These are phyloP conservation scores for Pseudogymnoascus sp. DNA, from an alignment of 2,329 filamentous ascomycete genomes.

Conservation along the genomic window DNA sequence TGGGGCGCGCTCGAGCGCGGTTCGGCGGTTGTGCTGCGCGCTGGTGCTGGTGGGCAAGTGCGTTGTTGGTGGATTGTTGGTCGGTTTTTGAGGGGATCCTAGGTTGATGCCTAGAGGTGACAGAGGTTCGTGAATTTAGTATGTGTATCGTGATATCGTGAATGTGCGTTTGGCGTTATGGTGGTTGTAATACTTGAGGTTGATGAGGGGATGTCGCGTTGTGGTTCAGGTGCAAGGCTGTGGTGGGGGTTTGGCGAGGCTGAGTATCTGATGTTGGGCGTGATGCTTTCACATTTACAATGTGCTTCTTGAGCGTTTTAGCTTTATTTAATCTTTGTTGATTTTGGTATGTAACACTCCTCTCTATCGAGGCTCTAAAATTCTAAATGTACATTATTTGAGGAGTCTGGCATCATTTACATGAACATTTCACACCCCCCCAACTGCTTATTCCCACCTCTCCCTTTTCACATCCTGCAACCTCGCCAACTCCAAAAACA, in stretches of 20 bases:
- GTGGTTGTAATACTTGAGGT: not conserved
- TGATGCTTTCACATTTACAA: not conserved
- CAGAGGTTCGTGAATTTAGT: not conserved
- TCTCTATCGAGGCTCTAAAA: not conserved
- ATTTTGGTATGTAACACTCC: too few relatives aligned
- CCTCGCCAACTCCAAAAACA: slow-evolving; percentile 57
- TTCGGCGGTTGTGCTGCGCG: not conserved
- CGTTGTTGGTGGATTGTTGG: not conserved
- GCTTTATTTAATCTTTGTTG: too few relatives aligned
- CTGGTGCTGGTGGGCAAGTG: not conserved
- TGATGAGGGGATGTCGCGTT: not conserved
- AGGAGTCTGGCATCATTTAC: not conserved
- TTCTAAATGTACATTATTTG: not conserved
- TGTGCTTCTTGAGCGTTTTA: not conserved
- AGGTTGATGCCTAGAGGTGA: not conserved
- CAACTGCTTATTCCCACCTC: not conserved
- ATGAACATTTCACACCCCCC: not conserved
- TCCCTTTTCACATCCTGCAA: slow-evolving; percentile 34
- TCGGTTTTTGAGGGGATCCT: too few relatives aligned
- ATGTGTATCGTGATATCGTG: not conserved
- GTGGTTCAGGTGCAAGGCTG: not conserved
- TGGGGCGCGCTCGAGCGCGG: not conserved
- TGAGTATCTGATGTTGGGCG: not conserved
- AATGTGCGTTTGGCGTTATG: not conserved
- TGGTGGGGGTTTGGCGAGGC: not conserved